Evolutionary conservation across 768 basidiomycete genomes (phyloP), one percentile per base, ranked within the genome.

Genomic region (Crassisporium funariophilum): DNA sequence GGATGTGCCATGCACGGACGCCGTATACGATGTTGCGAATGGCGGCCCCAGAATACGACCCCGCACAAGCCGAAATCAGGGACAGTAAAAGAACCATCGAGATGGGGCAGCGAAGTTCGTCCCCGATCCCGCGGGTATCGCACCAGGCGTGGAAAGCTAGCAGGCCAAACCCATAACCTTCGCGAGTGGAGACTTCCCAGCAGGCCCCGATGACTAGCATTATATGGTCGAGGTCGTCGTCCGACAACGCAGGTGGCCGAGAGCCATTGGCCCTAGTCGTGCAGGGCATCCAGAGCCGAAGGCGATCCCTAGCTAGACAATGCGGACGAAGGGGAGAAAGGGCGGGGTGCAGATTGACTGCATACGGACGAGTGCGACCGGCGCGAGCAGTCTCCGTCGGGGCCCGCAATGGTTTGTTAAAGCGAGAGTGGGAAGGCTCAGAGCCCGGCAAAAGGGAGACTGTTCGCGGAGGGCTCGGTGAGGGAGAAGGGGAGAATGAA

Each of bases 1-100:
- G 21, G 31, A 62, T 54, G 53, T 74, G 69, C 71, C 72, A 74
- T 0, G 69, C 68, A 1, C 59, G 52, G 3, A 72, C 44, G 1
- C 53, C 58, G 0, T 42, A 27, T 0, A 67, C 22, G 49, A 66
- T 69, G 51, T 69, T 71, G 8, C 41, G 21, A 0, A 70, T 25
- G 0, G 70, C 56, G 12, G 35, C 37, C 0, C 57, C 57, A 4
- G 68, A 47, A 44, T 66, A 67, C 0, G 54, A 20, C 2, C 71
- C 71, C 4, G 60, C 57, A 4, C 46, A 45, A 22, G 35, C 47
- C 0, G 60, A 29, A 0, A 65, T 19, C 20, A 62, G 65, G 0
- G 48, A 11, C 5, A 50, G 24, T 2, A 73, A 41, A 0, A 72
- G 50, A 0, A 15, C 31, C 4, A 35, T 34, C 6, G n/a, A 31